A percentile compares a stretch with the other conserved stretches of the same genome.
Evolutionary conservation across 495 filamentous ascomycete species (phyloP).

Genomic region (Penicillium verhagenii): DNA sequence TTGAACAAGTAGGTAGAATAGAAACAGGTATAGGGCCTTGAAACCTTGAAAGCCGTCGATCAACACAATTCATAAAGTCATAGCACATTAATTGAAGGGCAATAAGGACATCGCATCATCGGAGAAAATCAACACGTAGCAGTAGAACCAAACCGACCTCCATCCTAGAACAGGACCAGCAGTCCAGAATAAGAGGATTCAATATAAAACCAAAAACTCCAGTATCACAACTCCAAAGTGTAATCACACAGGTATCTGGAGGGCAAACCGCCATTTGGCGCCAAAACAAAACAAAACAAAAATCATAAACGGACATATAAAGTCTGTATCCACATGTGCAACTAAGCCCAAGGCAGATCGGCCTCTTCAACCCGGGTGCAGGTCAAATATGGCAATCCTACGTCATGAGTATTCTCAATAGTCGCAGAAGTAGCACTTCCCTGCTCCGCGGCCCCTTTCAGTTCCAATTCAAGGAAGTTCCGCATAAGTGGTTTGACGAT

Average conservation of each 20-base stretch:
- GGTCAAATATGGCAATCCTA: constrained; percentile 68
- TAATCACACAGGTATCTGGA: background rate
- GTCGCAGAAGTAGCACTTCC: background rate
- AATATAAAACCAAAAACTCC: constrained; percentile 1
- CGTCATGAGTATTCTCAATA: constrained; percentile 21
- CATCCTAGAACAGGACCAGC: constrained; percentile 15
- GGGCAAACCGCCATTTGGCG: background rate
- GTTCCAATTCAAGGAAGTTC: constrained; percentile 75
- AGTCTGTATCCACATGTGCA: background rate
- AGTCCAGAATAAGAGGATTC: constrained; percentile 3
- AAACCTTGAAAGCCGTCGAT: too few relatives aligned
- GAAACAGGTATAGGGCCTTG: too few relatives aligned
- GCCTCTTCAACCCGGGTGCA: constrained; percentile 74
- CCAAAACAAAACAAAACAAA: background rate
- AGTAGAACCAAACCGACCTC: constrained; percentile 5
- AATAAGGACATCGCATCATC: constrained; percentile 20
- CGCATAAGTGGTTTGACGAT: constrained; percentile 84
- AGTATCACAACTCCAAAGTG: background rate
- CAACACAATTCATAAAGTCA: constrained; percentile 20
- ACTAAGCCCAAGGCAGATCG: constrained; percentile 74
- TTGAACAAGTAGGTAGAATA: too few relatives aligned
- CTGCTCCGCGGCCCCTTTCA: constrained; percentile 39
- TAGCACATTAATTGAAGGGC: constrained; percentile 20
- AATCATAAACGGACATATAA: background rate
- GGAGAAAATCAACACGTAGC: constrained; percentile 2